Conservation (phyloP, 371 early-diverging fungal genomes). For the Phascolomyces articulosus region DNA sequence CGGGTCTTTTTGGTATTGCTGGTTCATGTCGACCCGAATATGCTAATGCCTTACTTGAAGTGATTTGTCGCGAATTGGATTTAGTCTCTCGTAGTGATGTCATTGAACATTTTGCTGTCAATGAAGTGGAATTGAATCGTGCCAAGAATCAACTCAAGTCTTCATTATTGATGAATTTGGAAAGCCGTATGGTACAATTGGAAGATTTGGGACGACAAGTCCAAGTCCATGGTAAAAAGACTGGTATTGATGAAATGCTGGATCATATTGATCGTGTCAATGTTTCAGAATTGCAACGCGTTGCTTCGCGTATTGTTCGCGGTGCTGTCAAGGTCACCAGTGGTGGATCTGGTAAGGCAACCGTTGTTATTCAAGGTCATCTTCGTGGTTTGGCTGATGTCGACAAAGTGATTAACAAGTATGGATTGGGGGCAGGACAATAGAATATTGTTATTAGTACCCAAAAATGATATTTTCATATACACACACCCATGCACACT, state of each 20-base stretch:
- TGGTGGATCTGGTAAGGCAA: constrained; percentile 61
- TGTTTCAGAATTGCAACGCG: constrained; percentile 71
- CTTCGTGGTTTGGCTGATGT: constrained; percentile 50
- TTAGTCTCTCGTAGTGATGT: constrained; percentile 62
- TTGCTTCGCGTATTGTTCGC: constrained; percentile 62
- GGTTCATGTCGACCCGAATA: constrained; percentile 83
- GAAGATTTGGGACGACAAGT: constrained; percentile 96
- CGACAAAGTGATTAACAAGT: constrained; percentile 42
- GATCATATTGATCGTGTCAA: constrained; percentile 74
- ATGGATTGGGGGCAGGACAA: constrained; percentile 35
- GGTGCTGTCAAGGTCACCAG: constrained; percentile 55
- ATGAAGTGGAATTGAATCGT: constrained; percentile 71
- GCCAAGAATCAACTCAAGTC: constrained; percentile 96
- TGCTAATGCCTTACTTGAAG: constrained; percentile 71
- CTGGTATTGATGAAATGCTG: constrained; percentile 80
- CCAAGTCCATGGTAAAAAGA: constrained; percentile 76
- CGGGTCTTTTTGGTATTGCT: constrained; percentile 92
- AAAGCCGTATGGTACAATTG: constrained; percentile 88
- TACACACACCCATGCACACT: no score
- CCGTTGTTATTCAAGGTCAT: constrained; percentile 59
- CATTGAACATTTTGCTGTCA: constrained; percentile 36
- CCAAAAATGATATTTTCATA: no score
- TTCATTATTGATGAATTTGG: constrained; percentile 91
- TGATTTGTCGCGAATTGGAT: constrained; percentile 84
- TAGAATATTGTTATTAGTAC: no score